Evolutionary conservation across 176 grass and related monocot species (phyloP).

Genomic region (Musa troglodytarum): DNA sequence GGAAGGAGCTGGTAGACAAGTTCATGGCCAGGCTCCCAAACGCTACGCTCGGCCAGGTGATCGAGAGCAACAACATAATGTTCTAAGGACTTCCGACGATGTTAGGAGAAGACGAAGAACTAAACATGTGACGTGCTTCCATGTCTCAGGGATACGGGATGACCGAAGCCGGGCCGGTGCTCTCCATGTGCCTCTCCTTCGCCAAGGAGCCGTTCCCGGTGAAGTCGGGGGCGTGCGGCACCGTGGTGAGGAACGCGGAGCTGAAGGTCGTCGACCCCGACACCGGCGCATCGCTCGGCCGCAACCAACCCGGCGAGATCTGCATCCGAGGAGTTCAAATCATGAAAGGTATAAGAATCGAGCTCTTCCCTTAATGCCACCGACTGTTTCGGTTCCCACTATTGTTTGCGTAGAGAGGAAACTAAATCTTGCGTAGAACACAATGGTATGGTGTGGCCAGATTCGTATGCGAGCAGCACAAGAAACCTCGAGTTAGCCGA

Average conservation of each 20-base stretch:
- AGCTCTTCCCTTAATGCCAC: no score
- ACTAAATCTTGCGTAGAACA: no score
- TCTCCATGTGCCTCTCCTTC: constrained; percentile 61
- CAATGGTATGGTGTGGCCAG: no score
- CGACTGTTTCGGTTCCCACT: no score
- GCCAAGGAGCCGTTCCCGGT: constrained; percentile 56
- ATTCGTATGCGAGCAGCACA: no score
- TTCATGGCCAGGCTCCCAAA: constrained; percentile 54
- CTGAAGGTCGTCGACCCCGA: constrained; percentile 59
- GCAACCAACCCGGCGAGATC: constrained; percentile 48
- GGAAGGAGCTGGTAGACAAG: constrained; percentile 71
- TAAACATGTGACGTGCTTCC: not conserved
- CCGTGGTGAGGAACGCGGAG: constrained; percentile 71
- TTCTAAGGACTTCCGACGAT: not conserved
- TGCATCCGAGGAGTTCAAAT: constrained; percentile 63
- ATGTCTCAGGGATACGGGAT: constrained; percentile 60
- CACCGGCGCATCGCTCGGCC: constrained; percentile 32
- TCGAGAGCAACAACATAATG: not conserved
- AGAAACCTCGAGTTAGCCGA: no score
- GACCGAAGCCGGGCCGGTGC: constrained; percentile 67
- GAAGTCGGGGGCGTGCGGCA: constrained; percentile 63
- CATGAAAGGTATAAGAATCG: constrained; percentile 52
- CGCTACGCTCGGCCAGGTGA: constrained; percentile 75
- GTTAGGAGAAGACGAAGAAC: not conserved
- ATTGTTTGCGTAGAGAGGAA: no score